Conservation (phyloP, 2,329 filamentous ascomycete genomes). For the Colletotrichum sp. region DNA sequence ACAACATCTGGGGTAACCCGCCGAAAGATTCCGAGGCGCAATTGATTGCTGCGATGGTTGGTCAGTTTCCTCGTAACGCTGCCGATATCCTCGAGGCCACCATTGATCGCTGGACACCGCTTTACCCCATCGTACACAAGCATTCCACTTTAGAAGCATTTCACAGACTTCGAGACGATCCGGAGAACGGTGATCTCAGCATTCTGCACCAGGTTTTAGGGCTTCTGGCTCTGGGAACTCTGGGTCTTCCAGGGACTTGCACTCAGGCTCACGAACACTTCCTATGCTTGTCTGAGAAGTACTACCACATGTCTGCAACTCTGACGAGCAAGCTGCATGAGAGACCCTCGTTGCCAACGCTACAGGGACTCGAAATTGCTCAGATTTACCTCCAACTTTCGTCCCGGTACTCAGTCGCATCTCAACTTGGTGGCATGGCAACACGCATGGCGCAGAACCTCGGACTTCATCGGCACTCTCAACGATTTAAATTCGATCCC, state of each 20-base stretch:
- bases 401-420: constrained; percentile 24
- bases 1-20: constrained; percentile 22
- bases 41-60: constrained; percentile 4
- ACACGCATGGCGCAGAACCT: constrained; percentile 28
- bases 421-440: constrained; percentile 27
- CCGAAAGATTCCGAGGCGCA: background rate
- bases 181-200: background rate
- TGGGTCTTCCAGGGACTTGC: constrained; percentile 19
- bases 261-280: constrained; percentile 23
- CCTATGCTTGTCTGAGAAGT: constrained; percentile 25
- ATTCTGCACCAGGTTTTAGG: constrained; percentile 23
- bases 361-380: constrained; percentile 26
- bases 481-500: constrained; percentile 30
- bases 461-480: constrained; percentile 28
- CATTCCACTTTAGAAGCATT: constrained; percentile 21
- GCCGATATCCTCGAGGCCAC: constrained; percentile 20
- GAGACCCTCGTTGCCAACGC: constrained; percentile 22
- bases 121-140: constrained; percentile 25
- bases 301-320: constrained; percentile 21
- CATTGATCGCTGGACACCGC: constrained; percentile 22
- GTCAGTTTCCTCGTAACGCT: constrained; percentile 19
- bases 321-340: constrained; percentile 22
- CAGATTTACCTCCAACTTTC: constrained; percentile 29
- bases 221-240: constrained; percentile 24
- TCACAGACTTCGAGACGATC: background rate